These are phyloP conservation scores for Schwanniomyces occidentalis DNA, from an alignment of 805 yeast species.

Conservation along the genomic window DNA sequence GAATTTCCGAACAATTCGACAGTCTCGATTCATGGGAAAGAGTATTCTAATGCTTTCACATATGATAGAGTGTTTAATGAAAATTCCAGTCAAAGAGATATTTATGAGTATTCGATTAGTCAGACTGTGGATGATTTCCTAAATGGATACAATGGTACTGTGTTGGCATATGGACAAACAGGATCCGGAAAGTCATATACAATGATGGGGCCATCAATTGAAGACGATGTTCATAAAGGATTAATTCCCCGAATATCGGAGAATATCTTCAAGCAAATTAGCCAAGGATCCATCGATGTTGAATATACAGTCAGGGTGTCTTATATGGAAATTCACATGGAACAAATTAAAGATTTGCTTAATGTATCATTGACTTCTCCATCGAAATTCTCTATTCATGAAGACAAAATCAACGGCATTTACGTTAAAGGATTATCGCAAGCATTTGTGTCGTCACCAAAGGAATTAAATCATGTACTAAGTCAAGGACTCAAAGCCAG, in stretches of 20 bases:
- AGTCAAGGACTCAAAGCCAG: constrained; percentile 58
- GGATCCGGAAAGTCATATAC: constrained; percentile 78
- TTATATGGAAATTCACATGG: constrained; percentile 81
- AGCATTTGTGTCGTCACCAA: constrained; percentile 55
- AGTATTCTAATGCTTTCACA: constrained; percentile 40
- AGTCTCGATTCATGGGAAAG: constrained; percentile 28
- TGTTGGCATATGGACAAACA: constrained; percentile 78
- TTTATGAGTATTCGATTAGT: constrained; percentile 58
- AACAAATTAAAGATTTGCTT: constrained; percentile 69
- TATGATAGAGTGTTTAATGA: constrained; percentile 67
- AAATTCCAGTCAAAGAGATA: constrained; percentile 51
- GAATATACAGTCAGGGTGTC: constrained; percentile 71
- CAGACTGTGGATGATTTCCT: constrained; percentile 70
- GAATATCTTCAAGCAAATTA: constrained; percentile 58
- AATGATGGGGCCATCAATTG: constrained; percentile 61
- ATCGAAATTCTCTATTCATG: constrained; percentile 52
- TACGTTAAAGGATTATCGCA: constrained; percentile 71
- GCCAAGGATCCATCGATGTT: constrained; percentile 43
- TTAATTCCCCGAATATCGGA: constrained; percentile 73
- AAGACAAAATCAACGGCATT: constrained; percentile 62
- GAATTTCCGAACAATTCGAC: constrained; percentile 26
- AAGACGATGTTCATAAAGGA: constrained; percentile 47
- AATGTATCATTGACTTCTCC: constrained; percentile 42
- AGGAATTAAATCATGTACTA: constrained; percentile 60
- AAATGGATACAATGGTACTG: constrained; percentile 75